phyloP scores from a whole-genome alignment of 2,329 filamentous ascomycete genomes.

The Cordyceps cateniannulata region DNA sequence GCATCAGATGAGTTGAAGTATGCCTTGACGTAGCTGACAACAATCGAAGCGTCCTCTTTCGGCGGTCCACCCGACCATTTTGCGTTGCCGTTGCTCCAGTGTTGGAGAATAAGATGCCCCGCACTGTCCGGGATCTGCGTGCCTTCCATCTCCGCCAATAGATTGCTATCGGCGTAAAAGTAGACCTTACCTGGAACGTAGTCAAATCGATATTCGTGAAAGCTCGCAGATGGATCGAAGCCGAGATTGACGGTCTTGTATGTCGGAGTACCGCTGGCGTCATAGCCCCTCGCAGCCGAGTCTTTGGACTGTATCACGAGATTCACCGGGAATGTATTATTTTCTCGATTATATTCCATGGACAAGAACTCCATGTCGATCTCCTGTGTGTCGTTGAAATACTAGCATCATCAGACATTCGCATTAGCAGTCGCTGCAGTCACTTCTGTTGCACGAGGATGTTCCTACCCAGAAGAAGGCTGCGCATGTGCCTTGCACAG shows the following conservation, averaged over 20 bases:
- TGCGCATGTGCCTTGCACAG: constrained; percentile 60
- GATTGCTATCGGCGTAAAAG: constrained; percentile 61
- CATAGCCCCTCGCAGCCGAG: constrained; percentile 52
- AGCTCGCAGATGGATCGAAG: constrained; percentile 58
- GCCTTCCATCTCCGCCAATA: constrained; percentile 50
- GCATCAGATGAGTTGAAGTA: constrained; percentile 68
- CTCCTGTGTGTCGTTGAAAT: constrained; percentile 71
- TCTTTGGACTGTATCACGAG: constrained; percentile 66
- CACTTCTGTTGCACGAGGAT: constrained; percentile 1
- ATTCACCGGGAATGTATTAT: constrained; percentile 55
- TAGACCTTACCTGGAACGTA: constrained; percentile 55
- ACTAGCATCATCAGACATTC: constrained; percentile 38
- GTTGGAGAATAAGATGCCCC: constrained; percentile 64
- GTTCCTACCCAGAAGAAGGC: constrained; percentile 70
- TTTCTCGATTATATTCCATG: constrained; percentile 47
- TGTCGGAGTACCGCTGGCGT: constrained; percentile 53
- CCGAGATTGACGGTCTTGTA: constrained; percentile 53
- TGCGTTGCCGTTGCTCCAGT: constrained; percentile 72
- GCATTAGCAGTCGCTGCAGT: not conserved
- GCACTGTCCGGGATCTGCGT: constrained; percentile 51
- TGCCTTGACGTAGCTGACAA: constrained; percentile 64
- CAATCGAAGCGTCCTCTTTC: constrained; percentile 51
- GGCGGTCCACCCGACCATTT: constrained; percentile 69
- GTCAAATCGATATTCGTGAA: constrained; percentile 78
- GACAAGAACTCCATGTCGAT: constrained; percentile 79